Evolutionary conservation across 768 basidiomycete genomes (phyloP).

Genomic region (Cytidiella melzeri): DNA sequence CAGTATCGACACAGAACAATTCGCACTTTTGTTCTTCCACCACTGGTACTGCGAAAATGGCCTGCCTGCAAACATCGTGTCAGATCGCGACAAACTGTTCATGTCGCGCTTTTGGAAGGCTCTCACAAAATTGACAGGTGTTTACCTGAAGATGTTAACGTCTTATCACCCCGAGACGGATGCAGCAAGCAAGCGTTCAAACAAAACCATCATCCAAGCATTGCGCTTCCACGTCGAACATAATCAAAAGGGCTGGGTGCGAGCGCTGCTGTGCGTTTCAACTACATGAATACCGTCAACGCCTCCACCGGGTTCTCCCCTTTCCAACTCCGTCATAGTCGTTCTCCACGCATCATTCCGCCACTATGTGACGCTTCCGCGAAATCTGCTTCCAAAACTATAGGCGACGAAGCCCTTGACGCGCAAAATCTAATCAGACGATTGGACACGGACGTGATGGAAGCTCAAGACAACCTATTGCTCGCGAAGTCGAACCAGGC

Average conservation of each 20-base stretch:
- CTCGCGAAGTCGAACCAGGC: no score
- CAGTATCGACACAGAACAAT: constrained; percentile 10
- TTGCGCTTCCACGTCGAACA: constrained; percentile 16
- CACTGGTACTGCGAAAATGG: no score
- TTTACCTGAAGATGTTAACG: constrained; percentile 25
- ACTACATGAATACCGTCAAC: constrained; percentile 19
- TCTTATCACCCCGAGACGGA: constrained; percentile 32
- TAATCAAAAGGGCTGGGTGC: constrained; percentile 14
- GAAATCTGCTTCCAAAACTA: no score
- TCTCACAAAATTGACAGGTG: constrained; percentile 20
- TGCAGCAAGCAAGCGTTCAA: constrained; percentile 26
- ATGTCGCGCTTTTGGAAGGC: constrained; percentile 30
- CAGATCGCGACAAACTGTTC: no score
- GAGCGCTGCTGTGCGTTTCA: constrained; percentile 17
- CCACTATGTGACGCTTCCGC: no score
- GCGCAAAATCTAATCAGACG: no score
- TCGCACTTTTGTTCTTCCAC: constrained; percentile 22
- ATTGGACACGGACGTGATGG: no score
- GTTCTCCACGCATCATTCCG: no score
- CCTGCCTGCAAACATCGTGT: no score
- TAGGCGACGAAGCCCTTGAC: no score
- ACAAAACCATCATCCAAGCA: no score
- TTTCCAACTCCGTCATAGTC: constrained; percentile 19
- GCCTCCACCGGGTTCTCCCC: constrained; percentile 17
- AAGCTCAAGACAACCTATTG: no score